Evolutionary conservation across 176 grass and related monocot genomes (phyloP).

Genomic region (Aegilops speltoides): DNA sequence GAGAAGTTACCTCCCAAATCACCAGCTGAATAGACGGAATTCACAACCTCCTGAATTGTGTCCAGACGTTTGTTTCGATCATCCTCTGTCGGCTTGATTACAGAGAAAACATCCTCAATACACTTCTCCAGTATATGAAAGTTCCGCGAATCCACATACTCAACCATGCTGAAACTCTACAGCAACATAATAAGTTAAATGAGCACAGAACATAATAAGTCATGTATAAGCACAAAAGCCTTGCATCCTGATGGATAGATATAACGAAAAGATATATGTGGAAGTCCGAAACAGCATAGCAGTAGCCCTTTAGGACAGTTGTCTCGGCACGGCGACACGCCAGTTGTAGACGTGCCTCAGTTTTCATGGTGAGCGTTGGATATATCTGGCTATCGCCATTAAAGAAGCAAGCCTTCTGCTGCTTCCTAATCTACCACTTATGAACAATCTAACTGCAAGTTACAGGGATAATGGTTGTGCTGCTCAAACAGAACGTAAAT

Average conservation of each 20-base stretch:
- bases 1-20: slow-evolving; percentile 37
- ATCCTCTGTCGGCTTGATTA: slow-evolving; percentile 58
- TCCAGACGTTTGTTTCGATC: slow-evolving; percentile 44
- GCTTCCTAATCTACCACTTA: not conserved
- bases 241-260: not conserved
- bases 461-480: not conserved
- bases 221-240: too few species aligned
- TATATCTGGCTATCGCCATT: not conserved
- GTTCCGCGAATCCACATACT: not conserved
- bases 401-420: not conserved
- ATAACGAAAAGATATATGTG: not conserved
- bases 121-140: slow-evolving; percentile 29
- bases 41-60: slow-evolving; percentile 51
- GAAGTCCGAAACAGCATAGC: not conserved
- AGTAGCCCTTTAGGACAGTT: not conserved
- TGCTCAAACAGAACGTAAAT: not conserved
- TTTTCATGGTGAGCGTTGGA: not conserved
- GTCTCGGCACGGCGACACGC: too few species aligned
- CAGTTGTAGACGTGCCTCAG: not conserved
- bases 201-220: not conserved
- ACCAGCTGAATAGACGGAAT: slow-evolving; percentile 34
- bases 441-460: not conserved
- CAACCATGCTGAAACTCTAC: slow-evolving; percentile 30
- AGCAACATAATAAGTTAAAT: not conserved
- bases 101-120: slow-evolving; percentile 53